Evolutionary conservation across 2,329 filamentous ascomycete species (phyloP).

Genomic region (Alternaria consortialis): DNA sequence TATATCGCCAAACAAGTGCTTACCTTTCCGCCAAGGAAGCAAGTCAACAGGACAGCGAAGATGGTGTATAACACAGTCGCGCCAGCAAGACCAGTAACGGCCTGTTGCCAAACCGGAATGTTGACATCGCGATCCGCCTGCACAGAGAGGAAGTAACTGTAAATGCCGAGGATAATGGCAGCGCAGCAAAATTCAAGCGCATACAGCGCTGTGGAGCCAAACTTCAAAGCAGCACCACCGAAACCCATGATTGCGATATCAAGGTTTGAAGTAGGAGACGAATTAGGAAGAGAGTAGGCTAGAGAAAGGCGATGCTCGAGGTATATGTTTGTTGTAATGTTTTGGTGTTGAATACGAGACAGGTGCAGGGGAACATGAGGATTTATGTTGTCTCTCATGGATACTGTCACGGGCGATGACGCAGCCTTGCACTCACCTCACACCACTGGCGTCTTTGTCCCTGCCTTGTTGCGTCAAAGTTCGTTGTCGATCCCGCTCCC

Average conservation of each 20-base stretch:
- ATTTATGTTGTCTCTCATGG: constrained; percentile 10
- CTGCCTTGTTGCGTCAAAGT: constrained; percentile 13
- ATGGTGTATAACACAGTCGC: constrained; percentile 77
- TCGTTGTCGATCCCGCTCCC: constrained; percentile 7
- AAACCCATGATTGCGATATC: constrained; percentile 61
- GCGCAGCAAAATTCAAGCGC: constrained; percentile 76
- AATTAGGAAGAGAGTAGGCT: background rate
- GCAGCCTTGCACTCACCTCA: constrained; percentile 13
- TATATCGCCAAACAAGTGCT: constrained; percentile 35
- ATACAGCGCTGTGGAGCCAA: constrained; percentile 75
- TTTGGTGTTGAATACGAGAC: background rate
- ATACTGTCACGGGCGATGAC: constrained; percentile 13
- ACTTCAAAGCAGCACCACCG: constrained; percentile 71
- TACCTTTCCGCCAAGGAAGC: constrained; percentile 76
- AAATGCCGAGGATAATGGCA: constrained; percentile 75
- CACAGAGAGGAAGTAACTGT: constrained; percentile 83
- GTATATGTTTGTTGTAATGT: background rate
- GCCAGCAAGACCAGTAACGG: constrained; percentile 77
- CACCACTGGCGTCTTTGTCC: constrained; percentile 7
- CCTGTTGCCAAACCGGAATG: constrained; percentile 73
- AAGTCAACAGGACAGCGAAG: constrained; percentile 76
- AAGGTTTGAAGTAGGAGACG: background rate
- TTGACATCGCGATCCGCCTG: constrained; percentile 69
- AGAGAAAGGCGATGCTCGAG: background rate
- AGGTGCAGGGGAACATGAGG: background rate